Evolutionary conservation across 176 grass and related monocot species (phyloP).

Genomic region (Ensete ventricosum): DNA sequence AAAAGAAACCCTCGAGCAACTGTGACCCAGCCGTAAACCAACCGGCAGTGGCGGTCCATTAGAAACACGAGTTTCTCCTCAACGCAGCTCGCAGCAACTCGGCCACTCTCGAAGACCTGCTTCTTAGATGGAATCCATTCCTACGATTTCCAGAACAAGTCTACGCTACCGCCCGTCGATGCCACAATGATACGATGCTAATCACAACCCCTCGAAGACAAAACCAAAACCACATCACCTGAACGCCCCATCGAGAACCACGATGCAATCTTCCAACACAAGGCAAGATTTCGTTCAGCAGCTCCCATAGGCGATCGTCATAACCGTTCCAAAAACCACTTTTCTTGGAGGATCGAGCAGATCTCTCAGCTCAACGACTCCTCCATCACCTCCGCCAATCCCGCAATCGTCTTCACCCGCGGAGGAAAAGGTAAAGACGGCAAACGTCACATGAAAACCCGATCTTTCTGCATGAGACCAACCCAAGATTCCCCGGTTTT

Average conservation of each 20-base stretch:
- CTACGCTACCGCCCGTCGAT: constrained; percentile 51
- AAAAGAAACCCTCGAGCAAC: constrained; percentile 31
- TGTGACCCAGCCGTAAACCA: constrained; percentile 46
- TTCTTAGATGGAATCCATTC: constrained; percentile 61
- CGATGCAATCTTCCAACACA: too few species aligned
- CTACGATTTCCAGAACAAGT: constrained; percentile 76
- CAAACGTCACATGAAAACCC: background rate
- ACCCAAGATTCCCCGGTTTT: background rate
- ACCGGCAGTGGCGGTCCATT: constrained; percentile 68
- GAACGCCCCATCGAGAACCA: too few species aligned
- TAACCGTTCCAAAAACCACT: too few species aligned
- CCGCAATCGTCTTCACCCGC: background rate
- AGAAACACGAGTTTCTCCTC: constrained; percentile 54
- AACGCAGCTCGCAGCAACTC: constrained; percentile 36
- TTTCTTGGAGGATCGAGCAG: background rate
- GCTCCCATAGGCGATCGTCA: too few species aligned
- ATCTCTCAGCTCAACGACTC: background rate
- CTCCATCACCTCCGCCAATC: background rate
- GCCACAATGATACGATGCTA: background rate
- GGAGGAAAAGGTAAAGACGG: background rate
- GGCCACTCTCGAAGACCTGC: constrained; percentile 50
- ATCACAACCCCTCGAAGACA: background rate
- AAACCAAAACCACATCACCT: background rate
- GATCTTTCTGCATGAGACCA: background rate
- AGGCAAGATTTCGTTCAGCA: background rate